Percentiles rank a stretch among this genome's conserved stretches.
Conservation (phyloP, 1,284 basidiomycete species). For the Retiboletus flavoniger region DNA sequence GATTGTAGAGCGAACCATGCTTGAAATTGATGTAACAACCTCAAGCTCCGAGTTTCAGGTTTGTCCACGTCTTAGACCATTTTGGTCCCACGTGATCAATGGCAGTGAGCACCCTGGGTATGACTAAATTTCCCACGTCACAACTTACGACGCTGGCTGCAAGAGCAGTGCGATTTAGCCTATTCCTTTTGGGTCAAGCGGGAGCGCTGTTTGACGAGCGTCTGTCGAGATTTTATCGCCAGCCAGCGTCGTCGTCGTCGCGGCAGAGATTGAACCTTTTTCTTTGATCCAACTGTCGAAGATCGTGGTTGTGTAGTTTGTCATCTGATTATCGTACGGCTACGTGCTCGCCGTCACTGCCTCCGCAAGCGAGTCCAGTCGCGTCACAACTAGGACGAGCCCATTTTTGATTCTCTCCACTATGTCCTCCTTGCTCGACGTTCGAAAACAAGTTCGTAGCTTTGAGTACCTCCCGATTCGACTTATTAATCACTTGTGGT, state of each 20-base stretch:
- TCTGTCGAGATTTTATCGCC: background rate
- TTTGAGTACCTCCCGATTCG: conserved; percentile 1
- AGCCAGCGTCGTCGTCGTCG: background rate
- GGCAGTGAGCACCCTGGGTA: no score
- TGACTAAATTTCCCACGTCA: no score
- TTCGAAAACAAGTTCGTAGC: conserved; percentile 54
- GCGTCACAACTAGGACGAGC: no score
- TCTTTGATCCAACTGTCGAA: background rate
- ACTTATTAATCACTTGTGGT: conserved; percentile 2
- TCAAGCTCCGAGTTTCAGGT: background rate
- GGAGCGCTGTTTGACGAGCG: background rate
- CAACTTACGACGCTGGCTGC: background rate
- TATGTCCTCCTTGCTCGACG: conserved; percentile 52
- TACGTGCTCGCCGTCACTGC: background rate
- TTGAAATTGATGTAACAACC: background rate
- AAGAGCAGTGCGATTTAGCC: background rate
- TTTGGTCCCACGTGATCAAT: no score
- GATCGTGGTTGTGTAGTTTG: background rate
- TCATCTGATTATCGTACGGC: background rate
- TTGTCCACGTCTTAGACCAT: no score
- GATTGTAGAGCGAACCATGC: conserved; percentile 89
- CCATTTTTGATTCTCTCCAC: conserved; percentile 14
- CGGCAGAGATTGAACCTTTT: background rate
- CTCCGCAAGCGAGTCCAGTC: background rate
- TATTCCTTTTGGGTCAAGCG: background rate